phyloP scores from a whole-genome alignment of 495 filamentous ascomycete species.

The Neurospora tetraspora region DNA sequence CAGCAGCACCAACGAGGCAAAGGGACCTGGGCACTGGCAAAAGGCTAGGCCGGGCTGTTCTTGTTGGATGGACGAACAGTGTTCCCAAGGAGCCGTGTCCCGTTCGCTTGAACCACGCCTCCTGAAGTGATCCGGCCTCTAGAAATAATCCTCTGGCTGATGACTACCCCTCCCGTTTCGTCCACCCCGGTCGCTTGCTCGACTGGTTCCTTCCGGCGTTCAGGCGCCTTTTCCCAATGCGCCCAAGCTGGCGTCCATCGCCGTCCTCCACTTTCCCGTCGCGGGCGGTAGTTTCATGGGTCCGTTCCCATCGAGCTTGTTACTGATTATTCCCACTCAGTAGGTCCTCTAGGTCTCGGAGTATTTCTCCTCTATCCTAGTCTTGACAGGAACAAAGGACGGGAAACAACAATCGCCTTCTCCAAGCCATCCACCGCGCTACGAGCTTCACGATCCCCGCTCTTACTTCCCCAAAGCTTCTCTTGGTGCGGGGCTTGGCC shows the following conservation, averaged over 20 bases:
- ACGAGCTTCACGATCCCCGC: background rate
- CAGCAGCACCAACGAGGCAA: background rate
- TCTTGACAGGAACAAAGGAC: background rate
- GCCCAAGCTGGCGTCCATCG: conserved; percentile 12
- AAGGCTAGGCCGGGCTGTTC: background rate
- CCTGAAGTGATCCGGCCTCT: background rate
- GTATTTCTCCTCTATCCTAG: background rate
- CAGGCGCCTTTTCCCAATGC: conserved; percentile 20
- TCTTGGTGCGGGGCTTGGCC: background rate
- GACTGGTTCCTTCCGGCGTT: conserved; percentile 8
- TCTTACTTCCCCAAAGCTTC: background rate
- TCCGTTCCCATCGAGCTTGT: conserved; percentile 3
- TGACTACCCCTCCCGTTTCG: conserved; percentile 7
- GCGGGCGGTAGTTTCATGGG: conserved; percentile 1
- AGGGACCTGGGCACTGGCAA: background rate
- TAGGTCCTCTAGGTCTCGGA: background rate
- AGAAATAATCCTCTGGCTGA: conserved; percentile 4
- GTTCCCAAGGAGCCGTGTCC: background rate
- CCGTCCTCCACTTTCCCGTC: conserved; percentile 17
- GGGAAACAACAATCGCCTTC: background rate
- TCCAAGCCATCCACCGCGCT: background rate
- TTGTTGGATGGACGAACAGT: background rate
- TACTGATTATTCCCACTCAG: conserved; percentile 7
- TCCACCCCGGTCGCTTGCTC: conserved; percentile 1
- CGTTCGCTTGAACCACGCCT: conserved; percentile 20